A percentile compares a stretch with the other conserved stretches of the same genome.
phyloP scores from a whole-genome alignment of 257 asterid species.

The Solanum verrucosum region DNA sequence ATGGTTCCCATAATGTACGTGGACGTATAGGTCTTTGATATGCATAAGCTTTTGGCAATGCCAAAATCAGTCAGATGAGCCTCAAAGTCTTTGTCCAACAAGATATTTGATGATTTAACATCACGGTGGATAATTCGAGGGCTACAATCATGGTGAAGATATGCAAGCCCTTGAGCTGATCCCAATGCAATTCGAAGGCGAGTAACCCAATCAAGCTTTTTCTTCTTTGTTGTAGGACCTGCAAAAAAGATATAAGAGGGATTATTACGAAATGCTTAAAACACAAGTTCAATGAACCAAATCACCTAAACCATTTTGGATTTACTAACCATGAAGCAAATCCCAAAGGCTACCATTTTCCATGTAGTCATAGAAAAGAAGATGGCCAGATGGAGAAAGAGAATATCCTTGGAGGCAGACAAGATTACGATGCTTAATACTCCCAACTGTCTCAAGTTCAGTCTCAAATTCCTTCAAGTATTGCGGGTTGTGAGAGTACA shows the following conservation, averaged over 20 bases:
- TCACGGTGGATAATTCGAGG: slow-evolving; percentile 88
- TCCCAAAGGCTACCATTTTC: slow-evolving; percentile 98
- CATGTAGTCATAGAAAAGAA: slow-evolving; percentile 91
- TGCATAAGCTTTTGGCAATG: slow-evolving; percentile 79
- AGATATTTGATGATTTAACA: slow-evolving; percentile 80
- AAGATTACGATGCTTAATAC: slow-evolving; percentile 87
- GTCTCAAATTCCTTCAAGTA: slow-evolving; percentile 84
- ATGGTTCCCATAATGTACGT: slow-evolving; percentile 88
- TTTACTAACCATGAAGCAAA: slow-evolving; percentile 66
- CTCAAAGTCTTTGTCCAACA: slow-evolving; percentile 64
- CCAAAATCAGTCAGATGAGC: slow-evolving; percentile 91
- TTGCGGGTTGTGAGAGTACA: slow-evolving; percentile 70
- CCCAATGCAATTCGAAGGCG: slow-evolving; percentile 71
- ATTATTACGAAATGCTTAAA: background rate
- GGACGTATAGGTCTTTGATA: slow-evolving; percentile 68
- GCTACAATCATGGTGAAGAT: slow-evolving; percentile 87
- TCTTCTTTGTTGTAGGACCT: slow-evolving; percentile 64
- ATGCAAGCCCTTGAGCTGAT: slow-evolving; percentile 83
- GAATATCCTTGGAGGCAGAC: slow-evolving; percentile 93
- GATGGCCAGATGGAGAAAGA: slow-evolving; percentile 69
- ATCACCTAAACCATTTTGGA: background rate
- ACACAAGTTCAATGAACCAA: background rate
- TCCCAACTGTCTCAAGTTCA: slow-evolving; percentile 83
- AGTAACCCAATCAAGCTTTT: slow-evolving; percentile 68
- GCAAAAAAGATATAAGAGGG: background rate